phyloP scores from a whole-genome alignment of 2,329 filamentous ascomycete genomes.

The Aspergillus novoparasiticus region DNA sequence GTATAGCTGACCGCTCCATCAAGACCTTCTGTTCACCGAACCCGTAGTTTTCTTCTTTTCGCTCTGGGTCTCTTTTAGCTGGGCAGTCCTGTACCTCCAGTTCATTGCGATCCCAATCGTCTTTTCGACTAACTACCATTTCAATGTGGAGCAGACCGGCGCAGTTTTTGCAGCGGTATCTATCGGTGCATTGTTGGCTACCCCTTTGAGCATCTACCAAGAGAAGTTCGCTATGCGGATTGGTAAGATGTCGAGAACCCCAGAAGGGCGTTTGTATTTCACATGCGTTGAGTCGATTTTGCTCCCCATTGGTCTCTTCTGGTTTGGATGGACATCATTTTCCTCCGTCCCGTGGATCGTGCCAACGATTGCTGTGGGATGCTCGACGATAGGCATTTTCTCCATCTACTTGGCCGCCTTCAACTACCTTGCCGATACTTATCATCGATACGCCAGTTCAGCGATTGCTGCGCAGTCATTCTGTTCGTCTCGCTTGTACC shows the following conservation, averaged over 20 bases:
- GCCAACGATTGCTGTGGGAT: conserved; percentile 66
- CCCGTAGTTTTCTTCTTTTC: conserved; percentile 71
- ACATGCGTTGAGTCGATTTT: conserved; percentile 71
- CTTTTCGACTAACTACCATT: conserved; percentile 67
- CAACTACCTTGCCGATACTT: conserved; percentile 87
- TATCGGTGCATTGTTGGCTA: conserved; percentile 65
- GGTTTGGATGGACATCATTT: conserved; percentile 71
- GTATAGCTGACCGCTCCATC: background rate
- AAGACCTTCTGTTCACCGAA: conserved; percentile 57
- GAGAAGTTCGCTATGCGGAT: conserved; percentile 63
- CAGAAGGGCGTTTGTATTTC: conserved; percentile 79
- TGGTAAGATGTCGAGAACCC: conserved; percentile 51
- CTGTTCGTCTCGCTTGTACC: conserved; percentile 45
- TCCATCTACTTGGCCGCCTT: conserved; percentile 82
- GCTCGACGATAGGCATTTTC: conserved; percentile 81
- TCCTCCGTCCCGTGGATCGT: conserved; percentile 67
- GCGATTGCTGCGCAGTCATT: conserved; percentile 81
- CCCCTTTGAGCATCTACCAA: conserved; percentile 68
- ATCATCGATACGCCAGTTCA: conserved; percentile 78
- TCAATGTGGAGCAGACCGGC: conserved; percentile 66
- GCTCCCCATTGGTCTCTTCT: conserved; percentile 75
- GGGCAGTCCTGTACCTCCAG: conserved; percentile 80
- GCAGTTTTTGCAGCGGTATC: conserved; percentile 70
- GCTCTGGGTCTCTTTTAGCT: conserved; percentile 81
- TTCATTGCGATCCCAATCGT: conserved; percentile 77